Base-by-base conservation (phyloP, 1,284 basidiomycete genomes). In the Caloboletus firmus region DNA sequence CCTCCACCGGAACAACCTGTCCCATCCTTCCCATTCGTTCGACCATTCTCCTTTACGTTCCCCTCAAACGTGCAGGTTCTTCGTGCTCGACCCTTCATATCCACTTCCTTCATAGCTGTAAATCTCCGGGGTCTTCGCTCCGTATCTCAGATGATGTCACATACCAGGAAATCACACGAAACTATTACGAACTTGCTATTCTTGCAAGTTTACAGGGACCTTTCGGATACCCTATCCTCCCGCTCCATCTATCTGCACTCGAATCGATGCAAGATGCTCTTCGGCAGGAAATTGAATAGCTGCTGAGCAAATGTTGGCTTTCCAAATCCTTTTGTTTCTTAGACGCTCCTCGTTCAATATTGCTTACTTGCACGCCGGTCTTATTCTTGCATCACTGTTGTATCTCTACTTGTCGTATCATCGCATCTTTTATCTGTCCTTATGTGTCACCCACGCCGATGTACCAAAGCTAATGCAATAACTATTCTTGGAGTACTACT, bases 171-270 rank as follows among this genome's bases (percentile, higher is more conserved):
- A 78, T 90, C 60, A 80, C 82, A n/a, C 74, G 70, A 39, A 89
- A 82, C 62, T 91, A 79, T 62, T 76, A 87, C 62, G 84, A 87
- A 49, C 77, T 91, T 24, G 74, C 81, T 5, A 76, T 88, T 20
- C 78, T 91, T 9, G 77, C 82, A 5, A 72, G 72, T 30, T 69
- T 74, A 44, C 84, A 80, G 76, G 76, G 74, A 54, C 68, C 80
- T 31, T 73, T 72, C 52, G 76, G 69, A 45, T 74, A 78, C 60
- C 74, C 79, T 26, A 70, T 74, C 46, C 66, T 89, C 47, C 87
- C 87, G 5, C 81, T 85, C 63, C 88, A 90, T 63, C 74, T 90
- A 32, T 83, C 82, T 28, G 84, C 84, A 11, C 72, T 89, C 31
- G 81, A 86, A 56, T 75, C 76, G 22, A 85, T 89, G 80, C 70